Percentiles rank a stretch among this genome's conserved stretches.
Evolutionary conservation across 2,329 filamentous ascomycete species (phyloP).

Genomic region (Pestalotiopsis sp.): DNA sequence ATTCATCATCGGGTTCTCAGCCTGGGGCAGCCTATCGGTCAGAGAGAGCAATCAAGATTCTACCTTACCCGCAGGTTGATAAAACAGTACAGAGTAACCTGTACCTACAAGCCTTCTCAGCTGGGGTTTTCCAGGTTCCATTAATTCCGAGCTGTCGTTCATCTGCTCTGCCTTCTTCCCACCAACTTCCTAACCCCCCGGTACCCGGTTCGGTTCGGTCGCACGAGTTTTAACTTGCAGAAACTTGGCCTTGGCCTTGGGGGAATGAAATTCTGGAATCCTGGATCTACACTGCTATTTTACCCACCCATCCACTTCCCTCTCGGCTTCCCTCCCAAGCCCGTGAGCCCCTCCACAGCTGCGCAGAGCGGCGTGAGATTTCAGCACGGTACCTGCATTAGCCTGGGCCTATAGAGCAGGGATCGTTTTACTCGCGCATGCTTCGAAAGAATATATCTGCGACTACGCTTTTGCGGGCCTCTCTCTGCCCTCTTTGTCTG

Average conservation of each 20-base stretch:
- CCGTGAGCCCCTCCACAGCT: background rate
- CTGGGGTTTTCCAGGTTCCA: too few relatives aligned
- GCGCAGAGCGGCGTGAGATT: conserved; percentile 5
- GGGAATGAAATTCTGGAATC: background rate
- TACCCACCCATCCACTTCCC: background rate
- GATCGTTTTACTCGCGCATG: conserved; percentile 2
- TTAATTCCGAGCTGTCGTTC: too few relatives aligned
- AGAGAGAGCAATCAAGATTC: background rate
- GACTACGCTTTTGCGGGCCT: conserved; percentile 2
- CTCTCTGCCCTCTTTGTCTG: background rate
- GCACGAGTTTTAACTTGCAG: background rate
- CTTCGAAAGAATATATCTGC: conserved; percentile 13
- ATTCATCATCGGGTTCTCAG: background rate
- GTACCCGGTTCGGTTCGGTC: background rate
- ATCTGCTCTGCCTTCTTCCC: too few relatives aligned
- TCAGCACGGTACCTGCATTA: conserved; percentile 17
- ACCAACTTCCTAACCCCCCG: background rate
- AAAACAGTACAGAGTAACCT: too few relatives aligned
- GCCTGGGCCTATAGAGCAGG: conserved; percentile 12
- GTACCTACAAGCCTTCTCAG: too few relatives aligned
- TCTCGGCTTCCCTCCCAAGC: background rate
- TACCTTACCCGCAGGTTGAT: background rate
- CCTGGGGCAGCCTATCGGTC: background rate
- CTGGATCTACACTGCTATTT: background rate
- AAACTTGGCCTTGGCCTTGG: background rate